phyloP scores from a whole-genome alignment of 306 rosid genomes.

The Rosa chinensis region DNA sequence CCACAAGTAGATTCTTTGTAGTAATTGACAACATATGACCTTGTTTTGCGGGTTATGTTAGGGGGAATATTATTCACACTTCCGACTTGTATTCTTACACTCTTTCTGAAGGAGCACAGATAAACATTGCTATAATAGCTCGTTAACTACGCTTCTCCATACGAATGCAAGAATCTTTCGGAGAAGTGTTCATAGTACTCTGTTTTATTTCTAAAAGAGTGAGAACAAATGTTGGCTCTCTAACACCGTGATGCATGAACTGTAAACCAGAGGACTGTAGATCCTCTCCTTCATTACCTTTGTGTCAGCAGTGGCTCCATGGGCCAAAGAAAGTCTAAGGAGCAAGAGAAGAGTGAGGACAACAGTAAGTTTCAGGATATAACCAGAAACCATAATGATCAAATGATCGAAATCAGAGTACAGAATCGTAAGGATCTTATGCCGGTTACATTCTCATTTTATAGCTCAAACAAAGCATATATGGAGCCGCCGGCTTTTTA shows the following conservation, averaged over 20 bases:
- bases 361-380: constrained; percentile 32
- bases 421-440: constrained; percentile 9
- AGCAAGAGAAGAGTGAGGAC: constrained; percentile 38
- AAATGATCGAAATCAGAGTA: background rate
- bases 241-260: background rate
- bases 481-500: constrained; percentile 38
- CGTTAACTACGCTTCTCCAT: background rate
- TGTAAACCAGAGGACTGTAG: background rate
- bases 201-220: background rate
- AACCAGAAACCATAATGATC: constrained; percentile 8
- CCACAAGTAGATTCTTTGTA: background rate
- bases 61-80: no score
- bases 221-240: background rate
- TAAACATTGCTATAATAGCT: background rate
- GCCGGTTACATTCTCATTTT: constrained; percentile 30
- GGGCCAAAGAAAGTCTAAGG: constrained; percentile 30
- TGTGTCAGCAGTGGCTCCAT: constrained; percentile 39
- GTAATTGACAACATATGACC: background rate
- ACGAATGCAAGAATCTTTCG: background rate
- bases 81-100: background rate
- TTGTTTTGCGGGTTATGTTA: background rate
- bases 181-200: background rate
- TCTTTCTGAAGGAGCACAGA: background rate
- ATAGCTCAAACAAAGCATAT: constrained; percentile 25
- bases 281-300: constrained; percentile 35